These are phyloP conservation scores for Microcera coccophila DNA, from an alignment of 2,329 filamentous ascomycete species.

Conservation along the genomic window DNA sequence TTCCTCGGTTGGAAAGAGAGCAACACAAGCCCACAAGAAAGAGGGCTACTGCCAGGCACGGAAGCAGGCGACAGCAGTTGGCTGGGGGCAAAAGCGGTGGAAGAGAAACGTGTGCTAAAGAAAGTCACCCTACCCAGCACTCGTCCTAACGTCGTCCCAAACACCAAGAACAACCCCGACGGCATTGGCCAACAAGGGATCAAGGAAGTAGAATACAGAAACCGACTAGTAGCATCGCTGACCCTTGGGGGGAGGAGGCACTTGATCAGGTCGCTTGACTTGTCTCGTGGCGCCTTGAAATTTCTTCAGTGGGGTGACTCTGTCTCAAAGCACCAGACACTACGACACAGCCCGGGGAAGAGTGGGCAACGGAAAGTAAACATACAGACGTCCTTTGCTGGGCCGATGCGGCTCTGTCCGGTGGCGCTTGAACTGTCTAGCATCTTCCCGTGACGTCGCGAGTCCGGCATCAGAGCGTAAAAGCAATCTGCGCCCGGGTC, in stretches of 20 bases:
- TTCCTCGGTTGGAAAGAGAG: not conserved
- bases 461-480: constrained; percentile 21
- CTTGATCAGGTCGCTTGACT: constrained; percentile 24
- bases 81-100: not conserved
- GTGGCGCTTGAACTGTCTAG: constrained; percentile 25
- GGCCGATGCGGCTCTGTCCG: constrained; percentile 20
- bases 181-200: constrained; percentile 9
- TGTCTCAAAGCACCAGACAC: constrained; percentile 23
- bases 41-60: not conserved
- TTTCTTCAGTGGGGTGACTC: constrained; percentile 29
- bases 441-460: constrained; percentile 23
- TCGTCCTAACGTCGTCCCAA: constrained; percentile 18
- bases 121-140: constrained; percentile 26
- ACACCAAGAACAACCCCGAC: constrained; percentile 13
- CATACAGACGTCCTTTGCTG: no score
- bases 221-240: not conserved
- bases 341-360: constrained; percentile 19
- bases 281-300: constrained; percentile 28
- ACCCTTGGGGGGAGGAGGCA: constrained; percentile 14
- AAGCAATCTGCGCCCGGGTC: constrained; percentile 20
- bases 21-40: not conserved
- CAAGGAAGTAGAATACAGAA: constrained; percentile 4
- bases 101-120: not conserved
- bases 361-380: not conserved
- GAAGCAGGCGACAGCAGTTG: not conserved